Evolutionary conservation across 2,329 filamentous ascomycete species (phyloP).

Genomic region (Dactylellina drechsleri): DNA sequence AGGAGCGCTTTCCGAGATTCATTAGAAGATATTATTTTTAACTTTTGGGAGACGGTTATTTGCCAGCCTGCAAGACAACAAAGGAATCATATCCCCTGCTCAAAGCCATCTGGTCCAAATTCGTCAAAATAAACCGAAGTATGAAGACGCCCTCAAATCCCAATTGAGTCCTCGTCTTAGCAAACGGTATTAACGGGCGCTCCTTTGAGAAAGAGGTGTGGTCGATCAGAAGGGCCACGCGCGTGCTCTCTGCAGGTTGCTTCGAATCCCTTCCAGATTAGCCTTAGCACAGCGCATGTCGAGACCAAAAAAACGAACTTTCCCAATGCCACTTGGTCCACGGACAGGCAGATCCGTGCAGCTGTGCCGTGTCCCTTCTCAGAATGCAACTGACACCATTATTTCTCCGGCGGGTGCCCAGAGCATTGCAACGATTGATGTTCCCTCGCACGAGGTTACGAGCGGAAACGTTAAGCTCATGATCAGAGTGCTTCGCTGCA

Average conservation of each 20-base stretch:
- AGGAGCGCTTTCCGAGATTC: not conserved
- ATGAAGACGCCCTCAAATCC: conserved; percentile 8
- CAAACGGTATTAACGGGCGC: conserved; percentile 31
- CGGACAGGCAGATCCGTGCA: conserved; percentile 35
- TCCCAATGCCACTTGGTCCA: not conserved
- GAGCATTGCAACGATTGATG: conserved; percentile 14
- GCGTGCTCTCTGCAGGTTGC: conserved; percentile 47
- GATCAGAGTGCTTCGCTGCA: conserved; percentile 17
- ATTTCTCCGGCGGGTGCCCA: conserved; percentile 51
- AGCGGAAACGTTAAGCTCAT: not conserved
- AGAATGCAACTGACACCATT: conserved; percentile 27
- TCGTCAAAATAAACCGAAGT: conserved; percentile 27
- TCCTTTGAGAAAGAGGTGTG: conserved; percentile 45
- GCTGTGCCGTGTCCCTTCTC: conserved; percentile 45
- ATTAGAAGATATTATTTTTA: not conserved
- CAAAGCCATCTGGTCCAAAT: conserved; percentile 2
- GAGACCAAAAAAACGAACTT: conserved; percentile 10
- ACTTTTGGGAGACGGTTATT: not conserved
- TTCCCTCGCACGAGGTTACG: conserved; percentile 9
- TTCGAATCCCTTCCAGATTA: conserved; percentile 43
- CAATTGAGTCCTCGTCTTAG: conserved; percentile 12
- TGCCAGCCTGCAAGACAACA: not conserved
- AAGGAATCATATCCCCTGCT: not conserved
- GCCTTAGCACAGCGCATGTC: conserved; percentile 44
- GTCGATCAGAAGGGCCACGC: conserved; percentile 45